phyloP scores from a whole-genome alignment of 2,329 filamentous ascomycete genomes.

The Nigrograna mackinnonii region DNA sequence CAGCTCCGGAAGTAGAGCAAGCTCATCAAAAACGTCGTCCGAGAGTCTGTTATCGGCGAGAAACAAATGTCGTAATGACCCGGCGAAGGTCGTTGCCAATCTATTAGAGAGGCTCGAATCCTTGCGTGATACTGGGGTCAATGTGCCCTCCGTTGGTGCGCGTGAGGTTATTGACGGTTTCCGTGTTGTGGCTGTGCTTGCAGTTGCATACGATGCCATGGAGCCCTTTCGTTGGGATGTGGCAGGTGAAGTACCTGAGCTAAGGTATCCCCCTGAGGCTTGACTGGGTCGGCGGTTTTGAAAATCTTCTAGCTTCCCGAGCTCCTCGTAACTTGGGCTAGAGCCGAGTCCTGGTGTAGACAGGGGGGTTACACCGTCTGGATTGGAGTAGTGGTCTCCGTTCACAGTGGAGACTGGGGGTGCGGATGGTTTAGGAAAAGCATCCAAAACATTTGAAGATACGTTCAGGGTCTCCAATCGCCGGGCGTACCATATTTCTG shows the following conservation, averaged over 20 bases:
- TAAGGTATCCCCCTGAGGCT: slow-evolving; percentile 75
- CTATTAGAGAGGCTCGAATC: slow-evolving; percentile 85
- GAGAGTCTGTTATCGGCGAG: slow-evolving; percentile 93
- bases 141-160: slow-evolving; percentile 59
- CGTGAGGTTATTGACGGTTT: slow-evolving; percentile 84
- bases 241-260: slow-evolving; percentile 73
- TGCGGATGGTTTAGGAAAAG: slow-evolving; percentile 81
- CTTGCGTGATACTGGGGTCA: slow-evolving; percentile 70
- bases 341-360: slow-evolving; percentile 47
- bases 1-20: slow-evolving; percentile 80
- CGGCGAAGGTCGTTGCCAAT: slow-evolving; percentile 83
- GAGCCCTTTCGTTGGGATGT: slow-evolving; percentile 74
- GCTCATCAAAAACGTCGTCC: slow-evolving; percentile 92
- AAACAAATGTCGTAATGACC: slow-evolving; percentile 80
- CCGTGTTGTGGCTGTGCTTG: slow-evolving; percentile 46
- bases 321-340: slow-evolving; percentile 77
- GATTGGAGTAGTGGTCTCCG: slow-evolving; percentile 28
- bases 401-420: slow-evolving; percentile 62
- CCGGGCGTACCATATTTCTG: slow-evolving; percentile 95
- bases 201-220: slow-evolving; percentile 74
- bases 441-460: slow-evolving; percentile 89
- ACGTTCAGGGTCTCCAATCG: slow-evolving; percentile 91
- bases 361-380: slow-evolving; percentile 47
- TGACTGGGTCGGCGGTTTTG: slow-evolving; percentile 79
- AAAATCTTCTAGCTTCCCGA: slow-evolving; percentile 67